Base-by-base conservation (phyloP, 1,284 basidiomycete genomes). In the Cryptococcus amylolentus region DNA sequence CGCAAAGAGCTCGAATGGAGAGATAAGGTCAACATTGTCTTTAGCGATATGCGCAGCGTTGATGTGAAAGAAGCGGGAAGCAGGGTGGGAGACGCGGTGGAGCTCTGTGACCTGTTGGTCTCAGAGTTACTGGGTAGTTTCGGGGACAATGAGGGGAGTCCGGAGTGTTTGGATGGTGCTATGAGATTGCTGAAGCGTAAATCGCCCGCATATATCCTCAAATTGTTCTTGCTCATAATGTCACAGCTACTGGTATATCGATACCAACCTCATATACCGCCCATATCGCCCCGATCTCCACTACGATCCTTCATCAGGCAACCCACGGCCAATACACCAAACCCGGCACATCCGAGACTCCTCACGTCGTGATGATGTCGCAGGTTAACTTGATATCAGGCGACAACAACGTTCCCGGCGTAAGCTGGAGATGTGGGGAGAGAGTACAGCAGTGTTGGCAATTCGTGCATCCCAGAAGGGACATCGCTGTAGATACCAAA, bases 351-450 rank as follows among this genome's bases (percentile, higher is more conserved):
- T 84, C 86, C 54, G 95, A 99, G 78, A 97, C 92, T 26, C 95
- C 95, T 0, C 98, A 97, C 72, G 96, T 99, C 5, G 96, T 98
- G 55, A 94, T 98, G 88, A 91, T 98, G 72, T 88, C 92, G 69
- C 88, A 91, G 20, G 88, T 90, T 60, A 93, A 92, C 66, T 83
- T 92, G 58, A 80, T 97, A 45, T 91, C 88, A 58, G 90, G 87
- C 20, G 80, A 88, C 13, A 38, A 49, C 18, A 38, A 49, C 20
- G 85, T 54, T 69, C 83, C 51, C 79, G 80, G 60, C 56, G 70
- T 55, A 58, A 73, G 81, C 60, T 84, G 83, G 16, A 81, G 84
- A 49, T 91, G 89, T 75, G 89, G 89, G 8, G 83, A 87, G 5
- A 84, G 85, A 65, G 84, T 97, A 35, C 96, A 98, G 76, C 90